Base-by-base conservation (phyloP, 2,329 filamentous ascomycete genomes). In the Ascosphaera pollenicola region DNA sequence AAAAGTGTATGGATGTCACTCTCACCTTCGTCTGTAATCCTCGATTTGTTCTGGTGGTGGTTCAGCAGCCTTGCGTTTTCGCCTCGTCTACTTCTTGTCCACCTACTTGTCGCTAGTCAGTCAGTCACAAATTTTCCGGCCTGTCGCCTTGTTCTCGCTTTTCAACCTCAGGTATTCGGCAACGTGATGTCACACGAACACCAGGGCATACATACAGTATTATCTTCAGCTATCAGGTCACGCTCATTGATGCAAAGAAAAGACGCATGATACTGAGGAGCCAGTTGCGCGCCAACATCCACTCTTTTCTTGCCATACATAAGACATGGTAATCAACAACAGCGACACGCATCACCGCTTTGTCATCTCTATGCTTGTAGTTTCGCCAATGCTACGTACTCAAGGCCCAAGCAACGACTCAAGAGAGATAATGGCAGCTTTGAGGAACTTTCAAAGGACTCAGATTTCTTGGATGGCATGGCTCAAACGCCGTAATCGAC, bases 351-450 rank as follows among this genome's bases (percentile, higher is more conserved):
- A 32, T 32, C 30, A 5, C 6, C 30, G 10, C 7, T 28, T 28
- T 32, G 21, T 32, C 36, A 17, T 39, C 15, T 36, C 42, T 39
- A 39, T 42, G 31, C 40, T 39, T 42, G 43, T 45, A 45, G 43
- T 44, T 26, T 42, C 43, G 43, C 42, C 41, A 45, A 17, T 41
- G 30, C 30, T 32, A 32, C 30, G 30, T 32, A 32, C 30, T 13
- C 30, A 32, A 24, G 10, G 11, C 30, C 30, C 11, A 3, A 32
- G 30, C 30, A 15, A 32, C 30, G 10, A 15, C n/a, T 32, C n/a
- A 32, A 7, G n/a, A 13, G 30, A 32, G 30, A n/a, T 5, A 32
- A 7, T 28, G 24, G 7, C 7, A 7, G 24, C 24, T 28, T 13
- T 7, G 24, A 28, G 24, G 13, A 7, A 28, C 7, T 28, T 28